Evolutionary conservation across 345 rosid genomes (phyloP).

Genomic region (Citrus reticulata): DNA sequence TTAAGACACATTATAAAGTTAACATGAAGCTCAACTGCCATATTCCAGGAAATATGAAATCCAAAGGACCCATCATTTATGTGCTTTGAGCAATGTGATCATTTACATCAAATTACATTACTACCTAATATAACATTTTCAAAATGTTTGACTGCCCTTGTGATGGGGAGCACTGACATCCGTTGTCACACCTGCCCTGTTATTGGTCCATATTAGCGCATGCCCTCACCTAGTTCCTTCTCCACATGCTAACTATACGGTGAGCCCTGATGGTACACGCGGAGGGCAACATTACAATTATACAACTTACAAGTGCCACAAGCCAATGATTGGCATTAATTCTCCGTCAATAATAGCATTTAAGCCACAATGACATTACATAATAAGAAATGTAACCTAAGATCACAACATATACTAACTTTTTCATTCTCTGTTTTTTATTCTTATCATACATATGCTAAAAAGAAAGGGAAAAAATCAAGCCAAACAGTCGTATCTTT

Average conservation of each 20-base stretch:
- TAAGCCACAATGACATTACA: not conserved
- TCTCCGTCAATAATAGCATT: not conserved
- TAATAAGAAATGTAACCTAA: not conserved
- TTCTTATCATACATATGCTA: not conserved
- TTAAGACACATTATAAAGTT: conserved; percentile 9
- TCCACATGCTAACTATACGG: not conserved
- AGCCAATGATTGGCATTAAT: not conserved
- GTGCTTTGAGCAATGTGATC: not conserved
- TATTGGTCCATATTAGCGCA: not conserved
- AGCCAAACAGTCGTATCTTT: too few relatives aligned
- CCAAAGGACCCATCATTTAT: too few relatives aligned
- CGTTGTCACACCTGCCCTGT: not conserved
- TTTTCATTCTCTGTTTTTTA: not conserved
- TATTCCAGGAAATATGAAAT: not conserved
- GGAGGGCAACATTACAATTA: not conserved
- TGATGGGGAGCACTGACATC: not conserved
- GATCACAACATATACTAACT: not conserved
- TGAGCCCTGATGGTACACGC: not conserved
- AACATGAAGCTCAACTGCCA: not conserved
- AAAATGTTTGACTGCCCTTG: not conserved
- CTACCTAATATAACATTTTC: not conserved
- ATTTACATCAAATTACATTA: not conserved
- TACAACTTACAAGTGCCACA: not conserved
- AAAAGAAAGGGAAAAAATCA: not conserved
- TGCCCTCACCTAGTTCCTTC: not conserved